A percentile compares a stretch with the other conserved stretches of the same genome.
Conservation (phyloP, 83 land plant species). For the Diphasiastrum complanatum region DNA sequence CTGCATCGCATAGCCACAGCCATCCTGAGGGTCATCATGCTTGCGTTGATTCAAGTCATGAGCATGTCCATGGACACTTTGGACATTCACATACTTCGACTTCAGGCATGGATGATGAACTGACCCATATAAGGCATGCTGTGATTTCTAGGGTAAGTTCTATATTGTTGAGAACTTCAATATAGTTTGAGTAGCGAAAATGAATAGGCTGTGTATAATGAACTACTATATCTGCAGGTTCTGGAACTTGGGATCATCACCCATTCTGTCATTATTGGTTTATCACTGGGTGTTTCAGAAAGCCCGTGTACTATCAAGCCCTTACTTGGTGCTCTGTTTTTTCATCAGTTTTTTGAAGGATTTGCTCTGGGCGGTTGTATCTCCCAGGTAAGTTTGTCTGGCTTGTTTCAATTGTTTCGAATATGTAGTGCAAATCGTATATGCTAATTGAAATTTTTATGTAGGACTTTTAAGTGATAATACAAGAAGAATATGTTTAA, state of each 20-base stretch:
- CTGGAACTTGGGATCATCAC: conserved; percentile 29
- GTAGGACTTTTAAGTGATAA: too few relatives aligned
- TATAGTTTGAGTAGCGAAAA: neutral
- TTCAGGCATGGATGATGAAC: conserved; percentile 19
- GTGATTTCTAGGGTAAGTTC: conserved; percentile 72
- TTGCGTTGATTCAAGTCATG: conserved; percentile 31
- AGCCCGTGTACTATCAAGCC: conserved; percentile 32
- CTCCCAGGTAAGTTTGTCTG: conserved; percentile 8
- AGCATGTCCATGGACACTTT: conserved; percentile 8
- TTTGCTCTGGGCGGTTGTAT: conserved; percentile 34
- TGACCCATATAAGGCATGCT: conserved; percentile 46
- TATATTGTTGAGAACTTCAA: neutral
- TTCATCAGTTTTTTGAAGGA: conserved; percentile 36
- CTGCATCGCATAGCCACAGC: conserved; percentile 58
- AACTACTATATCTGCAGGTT: conserved; percentile 15
- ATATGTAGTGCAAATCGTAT: neutral
- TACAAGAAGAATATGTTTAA: too few relatives aligned
- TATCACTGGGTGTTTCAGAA: conserved; percentile 26
- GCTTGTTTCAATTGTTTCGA: neutral
- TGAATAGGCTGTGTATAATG: neutral
- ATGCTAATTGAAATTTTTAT: neutral
- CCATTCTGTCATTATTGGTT: conserved; percentile 28
- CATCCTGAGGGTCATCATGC: conserved; percentile 43
- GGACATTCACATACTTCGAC: conserved; percentile 33
- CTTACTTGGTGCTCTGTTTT: conserved; percentile 24